Evolutionary conservation across 257 asterid genomes (phyloP), one percentile per base, ranked within the genome.

Genomic region (Solanum rostratum): DNA sequence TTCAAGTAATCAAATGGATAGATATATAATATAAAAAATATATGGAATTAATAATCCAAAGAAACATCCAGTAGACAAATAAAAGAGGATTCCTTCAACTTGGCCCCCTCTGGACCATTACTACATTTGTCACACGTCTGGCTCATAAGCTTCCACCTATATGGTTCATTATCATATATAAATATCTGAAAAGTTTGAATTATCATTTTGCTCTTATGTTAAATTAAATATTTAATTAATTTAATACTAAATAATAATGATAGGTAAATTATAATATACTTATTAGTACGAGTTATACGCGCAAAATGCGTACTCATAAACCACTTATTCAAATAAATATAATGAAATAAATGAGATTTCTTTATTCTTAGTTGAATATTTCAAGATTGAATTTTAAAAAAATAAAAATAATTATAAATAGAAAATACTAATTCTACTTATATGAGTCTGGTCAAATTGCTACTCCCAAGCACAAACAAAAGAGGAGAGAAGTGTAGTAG

Each of bases 61-160:
- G 69, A 81, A 84, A 87, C 52, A 84, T 85, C 86, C 41, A 83
- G 45, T 10, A 50, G 85, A 52, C 85, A 84, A 83, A 83, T 82
- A 84, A 83, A 60, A 65, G 1, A 7, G 70, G 60, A 50, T 55
- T 87, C 59, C 59, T 27, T 30, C 33, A 20, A 78, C 19, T 19
- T 68, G 87, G 82, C 30, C 37, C 84, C 53, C 22, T 13, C 10
- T 45, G 86, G 59, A 69, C 87, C 89, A 62, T 71, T 10, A 59
- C 73, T 63, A 2, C n/a, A 43, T 83, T 66, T 87, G 87, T 87
- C 87, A 85, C 39, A 73, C 49, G 55, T 14, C 27, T 27, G 83
- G 80, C 41, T 71, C 87, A 89, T 87, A 89, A 87, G 87, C 85
- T 53, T 85, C 85, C 33, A 57, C 55, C n/a, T 68, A 22, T 4